Evolutionary conservation across 1,139 yeast genomes (phyloP).

Genomic region (Yamadazyma siamensis): DNA sequence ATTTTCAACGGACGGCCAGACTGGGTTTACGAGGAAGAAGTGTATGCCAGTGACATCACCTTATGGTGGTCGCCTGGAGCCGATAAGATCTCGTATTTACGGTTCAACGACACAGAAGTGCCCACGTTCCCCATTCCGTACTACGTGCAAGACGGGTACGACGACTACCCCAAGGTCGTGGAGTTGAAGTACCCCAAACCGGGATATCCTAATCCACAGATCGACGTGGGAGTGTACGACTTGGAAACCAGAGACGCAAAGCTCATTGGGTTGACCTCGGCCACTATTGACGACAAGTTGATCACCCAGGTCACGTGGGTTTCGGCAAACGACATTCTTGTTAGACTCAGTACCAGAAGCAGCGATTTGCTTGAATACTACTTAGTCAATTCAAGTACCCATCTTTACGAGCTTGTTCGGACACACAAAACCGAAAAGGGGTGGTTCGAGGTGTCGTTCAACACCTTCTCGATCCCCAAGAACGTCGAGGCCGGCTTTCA

Average conservation of each 20-base stretch:
- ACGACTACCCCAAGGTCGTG: constrained; percentile 39
- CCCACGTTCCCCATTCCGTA: constrained; percentile 53
- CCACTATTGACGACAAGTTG: constrained; percentile 25
- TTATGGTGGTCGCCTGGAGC: constrained; percentile 62
- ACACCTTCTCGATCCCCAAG: constrained; percentile 67
- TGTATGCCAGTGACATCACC: constrained; percentile 46
- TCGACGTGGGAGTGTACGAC: constrained; percentile 37
- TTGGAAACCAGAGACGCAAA: constrained; percentile 13
- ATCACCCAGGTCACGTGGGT: constrained; percentile 47
- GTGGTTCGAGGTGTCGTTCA: constrained; percentile 80
- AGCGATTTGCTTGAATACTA: constrained; percentile 41
- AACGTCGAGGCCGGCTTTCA: constrained; percentile 40
- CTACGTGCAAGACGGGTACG: constrained; percentile 45
- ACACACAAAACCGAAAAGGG: constrained; percentile 38
- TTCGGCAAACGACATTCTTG: constrained; percentile 28
- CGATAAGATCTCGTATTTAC: constrained; percentile 42
- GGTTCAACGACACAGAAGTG: constrained; percentile 50
- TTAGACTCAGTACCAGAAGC: constrained; percentile 43
- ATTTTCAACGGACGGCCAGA: constrained; percentile 57
- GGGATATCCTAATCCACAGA: constrained; percentile 42
- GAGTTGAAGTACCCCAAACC: constrained; percentile 46
- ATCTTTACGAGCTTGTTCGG: constrained; percentile 32
- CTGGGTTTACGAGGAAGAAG: constrained; percentile 66
- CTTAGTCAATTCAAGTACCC: constrained; percentile 30
- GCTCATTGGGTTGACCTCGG: constrained; percentile 21